Conservation (phyloP, 768 basidiomycete species). For the Auricularia cornea region DNA sequence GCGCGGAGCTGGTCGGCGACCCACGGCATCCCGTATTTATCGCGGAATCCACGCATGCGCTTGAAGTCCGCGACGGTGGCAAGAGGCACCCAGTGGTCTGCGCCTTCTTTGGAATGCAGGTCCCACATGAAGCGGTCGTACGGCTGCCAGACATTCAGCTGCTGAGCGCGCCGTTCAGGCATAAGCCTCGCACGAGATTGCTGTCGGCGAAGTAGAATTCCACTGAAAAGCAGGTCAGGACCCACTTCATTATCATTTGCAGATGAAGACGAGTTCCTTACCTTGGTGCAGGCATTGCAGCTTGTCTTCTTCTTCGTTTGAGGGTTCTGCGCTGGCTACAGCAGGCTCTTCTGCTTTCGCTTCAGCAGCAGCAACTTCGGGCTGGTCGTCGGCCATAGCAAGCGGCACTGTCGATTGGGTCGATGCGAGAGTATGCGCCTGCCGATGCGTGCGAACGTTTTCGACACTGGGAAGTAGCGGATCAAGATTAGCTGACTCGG, state of each 20-base stretch:
- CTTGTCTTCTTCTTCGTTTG: not conserved
- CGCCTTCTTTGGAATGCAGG: conserved; percentile 61
- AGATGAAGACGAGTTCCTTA: not conserved
- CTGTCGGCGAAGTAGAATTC: conserved; percentile 96
- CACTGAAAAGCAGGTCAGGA: conserved; percentile 37
- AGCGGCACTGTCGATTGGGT: no score
- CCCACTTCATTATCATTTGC: not conserved
- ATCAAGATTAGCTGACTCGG: no score
- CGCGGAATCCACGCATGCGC: conserved; percentile 72
- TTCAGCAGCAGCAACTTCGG: no score
- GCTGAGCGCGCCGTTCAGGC: not conserved
- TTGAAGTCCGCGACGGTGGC: conserved; percentile 87
- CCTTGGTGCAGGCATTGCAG: not conserved
- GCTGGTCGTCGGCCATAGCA: no score
- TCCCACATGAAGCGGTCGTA: conserved; percentile 87
- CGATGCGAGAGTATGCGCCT: no score
- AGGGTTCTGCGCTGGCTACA: no score
- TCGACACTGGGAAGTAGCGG: no score
- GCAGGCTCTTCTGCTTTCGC: no score
- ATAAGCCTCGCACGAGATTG: conserved; percentile 43
- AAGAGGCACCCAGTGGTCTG: conserved; percentile 87
- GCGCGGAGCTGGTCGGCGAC: conserved; percentile 56
- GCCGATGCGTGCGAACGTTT: no score
- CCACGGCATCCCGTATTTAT: conserved; percentile 53
- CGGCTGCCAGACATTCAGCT: not conserved